Evolutionary conservation across 1,284 basidiomycete genomes (phyloP), one percentile per base, ranked within the genome.

Genomic region (Tylopilus sp.): DNA sequence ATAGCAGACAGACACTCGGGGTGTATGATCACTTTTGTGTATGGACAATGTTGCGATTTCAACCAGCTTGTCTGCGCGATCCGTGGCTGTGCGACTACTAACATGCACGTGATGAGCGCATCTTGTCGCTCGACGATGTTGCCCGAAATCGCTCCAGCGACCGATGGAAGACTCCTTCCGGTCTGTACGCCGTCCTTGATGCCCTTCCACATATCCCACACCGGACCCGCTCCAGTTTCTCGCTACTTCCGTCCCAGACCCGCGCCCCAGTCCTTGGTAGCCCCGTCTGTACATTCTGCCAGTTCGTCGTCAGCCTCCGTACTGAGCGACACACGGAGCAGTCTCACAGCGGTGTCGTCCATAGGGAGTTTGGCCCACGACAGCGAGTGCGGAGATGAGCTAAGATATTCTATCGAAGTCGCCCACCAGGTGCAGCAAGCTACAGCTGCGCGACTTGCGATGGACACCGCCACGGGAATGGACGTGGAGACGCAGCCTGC

Each of bases 151-250:
- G 51, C 35, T 14, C 43, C 55, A 21, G 43, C 2, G 37, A 31
- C 15, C 1, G 57, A 55, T 34, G 46, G 29, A 29, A 30, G 30
- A 6, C 33, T 12, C 2, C 61, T 76, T 7, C 65, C 71, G 5
- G 42, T 48, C 44, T 73, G 72, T 26, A 64, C 70, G 2, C 83
- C 85, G 2, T 76, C 83, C 61, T 76, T 92, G 38, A 86, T 92
- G 83, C 89, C 89, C 2, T 91, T 91, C 58, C 80, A 85, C 57
- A 81, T 91, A 50, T 69, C 75, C 3, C 80, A 89, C 66, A 73
- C 77, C 7, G 90, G 89, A 0, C 76, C 76, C 15, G 87, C 88
- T 0, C 81, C 82, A 3, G 72, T 91, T 17, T 82, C 82, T 6
- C 84, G 83, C 6, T 91, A 83, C 66, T 82, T 91, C 64, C 76